These are phyloP conservation scores for Neurospora pannonica DNA, from an alignment of 495 filamentous ascomycete species.

Conservation along the genomic window DNA sequence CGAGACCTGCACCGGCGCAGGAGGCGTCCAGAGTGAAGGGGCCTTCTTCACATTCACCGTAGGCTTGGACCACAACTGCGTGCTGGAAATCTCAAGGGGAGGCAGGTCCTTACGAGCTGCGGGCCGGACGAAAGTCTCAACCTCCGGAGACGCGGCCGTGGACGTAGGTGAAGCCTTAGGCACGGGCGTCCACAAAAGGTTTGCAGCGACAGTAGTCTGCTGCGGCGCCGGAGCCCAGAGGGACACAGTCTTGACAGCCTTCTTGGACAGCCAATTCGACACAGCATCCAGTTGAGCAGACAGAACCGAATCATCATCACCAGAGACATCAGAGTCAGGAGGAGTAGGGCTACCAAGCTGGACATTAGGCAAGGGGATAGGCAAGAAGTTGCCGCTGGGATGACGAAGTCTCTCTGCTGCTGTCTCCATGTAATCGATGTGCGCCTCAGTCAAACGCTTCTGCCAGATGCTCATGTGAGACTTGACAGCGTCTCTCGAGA, in stretches of 20 bases:
- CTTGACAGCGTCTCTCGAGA: constrained; percentile 2
- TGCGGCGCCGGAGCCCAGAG: constrained; percentile 16
- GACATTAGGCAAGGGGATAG: constrained; percentile 25
- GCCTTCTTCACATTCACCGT: neutral
- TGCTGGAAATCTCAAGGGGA: constrained; percentile 27
- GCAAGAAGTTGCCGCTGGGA: constrained; percentile 28
- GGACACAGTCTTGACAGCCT: neutral
- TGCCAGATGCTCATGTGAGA: constrained; percentile 21
- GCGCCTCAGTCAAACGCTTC: constrained; percentile 29
- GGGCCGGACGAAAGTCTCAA: constrained; percentile 19
- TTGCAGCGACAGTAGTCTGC: neutral
- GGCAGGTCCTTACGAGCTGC: constrained; percentile 19
- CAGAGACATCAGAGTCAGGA: constrained; percentile 34
- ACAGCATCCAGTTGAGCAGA: constrained; percentile 21
- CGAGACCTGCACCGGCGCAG: neutral
- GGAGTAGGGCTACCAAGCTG: constrained; percentile 41
- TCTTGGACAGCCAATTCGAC: neutral
- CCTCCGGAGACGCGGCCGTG: neutral
- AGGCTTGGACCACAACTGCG: constrained; percentile 23
- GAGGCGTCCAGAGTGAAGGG: constrained; percentile 16
- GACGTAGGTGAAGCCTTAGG: constrained; percentile 1
- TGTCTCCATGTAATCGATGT: constrained; percentile 34
- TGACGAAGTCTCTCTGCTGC: constrained; percentile 28
- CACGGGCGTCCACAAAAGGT: constrained; percentile 8
- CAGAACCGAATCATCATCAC: constrained; percentile 9